Conservation (phyloP, 345 rosid genomes). For the Melastoma malabathricum region DNA sequence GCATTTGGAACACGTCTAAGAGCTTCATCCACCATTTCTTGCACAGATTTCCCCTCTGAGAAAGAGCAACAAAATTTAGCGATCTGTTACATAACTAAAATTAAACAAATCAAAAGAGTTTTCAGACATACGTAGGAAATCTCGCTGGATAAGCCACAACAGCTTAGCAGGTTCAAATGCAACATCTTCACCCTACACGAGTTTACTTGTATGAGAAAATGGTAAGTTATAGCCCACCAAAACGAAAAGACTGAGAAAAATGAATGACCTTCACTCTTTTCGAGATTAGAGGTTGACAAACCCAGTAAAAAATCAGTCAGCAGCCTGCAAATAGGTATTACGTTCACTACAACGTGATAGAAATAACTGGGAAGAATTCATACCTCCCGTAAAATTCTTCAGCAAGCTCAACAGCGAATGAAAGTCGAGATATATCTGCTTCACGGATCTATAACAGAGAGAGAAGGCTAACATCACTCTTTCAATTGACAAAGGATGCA, state of each 20-base stretch:
- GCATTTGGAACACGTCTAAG: conserved; percentile 72
- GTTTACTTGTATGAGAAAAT: conserved; percentile 12
- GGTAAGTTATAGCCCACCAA: too few relatives aligned
- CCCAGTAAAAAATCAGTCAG: conserved; percentile 32
- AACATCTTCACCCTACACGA: conserved; percentile 80
- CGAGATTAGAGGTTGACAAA: conserved; percentile 20
- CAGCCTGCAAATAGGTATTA: conserved; percentile 1
- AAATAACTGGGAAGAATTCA: conserved; percentile 3
- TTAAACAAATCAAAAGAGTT: conserved; percentile 3
- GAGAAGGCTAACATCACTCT: background rate
- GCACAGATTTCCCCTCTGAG: conserved; percentile 92
- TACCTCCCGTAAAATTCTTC: conserved; percentile 99
- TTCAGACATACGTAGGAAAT: conserved; percentile 76
- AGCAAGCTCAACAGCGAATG: conserved; percentile 98
- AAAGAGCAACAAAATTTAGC: conserved; percentile 6
- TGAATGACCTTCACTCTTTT: conserved; percentile 85
- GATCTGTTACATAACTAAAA: too few relatives aligned
- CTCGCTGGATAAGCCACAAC: conserved; percentile 99
- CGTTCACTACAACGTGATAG: too few relatives aligned
- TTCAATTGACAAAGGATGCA: too few relatives aligned
- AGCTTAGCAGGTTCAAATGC: conserved; percentile 96
- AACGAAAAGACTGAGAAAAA: conserved; percentile 10
- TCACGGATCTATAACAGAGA: conserved; percentile 60
- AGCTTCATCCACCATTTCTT: conserved; percentile 96
- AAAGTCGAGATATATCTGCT: conserved; percentile 95